Conservation (phyloP, 352 stramenopile species). For the Nothophytophthora sp. region DNA sequence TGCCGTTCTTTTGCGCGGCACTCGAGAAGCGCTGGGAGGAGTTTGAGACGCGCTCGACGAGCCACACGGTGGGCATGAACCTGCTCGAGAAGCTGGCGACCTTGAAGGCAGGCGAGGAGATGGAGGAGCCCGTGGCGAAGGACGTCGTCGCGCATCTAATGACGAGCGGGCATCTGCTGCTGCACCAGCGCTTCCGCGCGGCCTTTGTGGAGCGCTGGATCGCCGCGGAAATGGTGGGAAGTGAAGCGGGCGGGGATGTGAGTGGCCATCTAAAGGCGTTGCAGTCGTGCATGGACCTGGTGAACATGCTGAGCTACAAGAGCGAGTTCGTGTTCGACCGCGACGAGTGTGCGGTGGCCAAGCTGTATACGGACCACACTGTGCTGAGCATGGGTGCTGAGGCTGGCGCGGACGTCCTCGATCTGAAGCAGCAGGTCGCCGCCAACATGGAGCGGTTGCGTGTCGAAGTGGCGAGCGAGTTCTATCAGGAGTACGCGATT, state of each 20-base stretch:
- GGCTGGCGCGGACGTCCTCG: conserved; percentile 53
- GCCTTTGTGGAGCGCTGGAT: conserved; percentile 77
- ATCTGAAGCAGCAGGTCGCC: conserved; percentile 77
- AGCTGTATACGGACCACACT: conserved; percentile 79
- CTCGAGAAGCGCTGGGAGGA: conserved; percentile 50
- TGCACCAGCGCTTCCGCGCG: conserved; percentile 75
- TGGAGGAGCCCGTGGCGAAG: conserved; percentile 56
- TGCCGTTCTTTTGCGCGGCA: conserved; percentile 47
- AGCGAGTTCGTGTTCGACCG: conserved; percentile 81
- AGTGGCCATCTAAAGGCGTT: conserved; percentile 49
- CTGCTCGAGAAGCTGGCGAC: conserved; percentile 49
- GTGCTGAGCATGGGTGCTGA: conserved; percentile 67
- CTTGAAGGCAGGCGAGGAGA: conserved; percentile 38
- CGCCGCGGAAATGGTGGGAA: conserved; percentile 42
- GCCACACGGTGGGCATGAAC: conserved; percentile 49
- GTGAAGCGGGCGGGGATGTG: conserved; percentile 44
- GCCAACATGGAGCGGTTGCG: conserved; percentile 67
- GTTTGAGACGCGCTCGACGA: conserved; percentile 60
- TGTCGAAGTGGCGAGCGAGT: conserved; percentile 71
- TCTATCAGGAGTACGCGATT: conserved; percentile 66
- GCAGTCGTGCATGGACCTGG: conserved; percentile 82
- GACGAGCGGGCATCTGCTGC: conserved; percentile 53
- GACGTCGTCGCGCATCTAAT: conserved; percentile 57
- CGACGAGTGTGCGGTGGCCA: conserved; percentile 69
- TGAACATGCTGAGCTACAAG: conserved; percentile 88